Base-by-base conservation (phyloP, 495 filamentous ascomycete genomes). In the Annulohypoxylon nitens region DNA sequence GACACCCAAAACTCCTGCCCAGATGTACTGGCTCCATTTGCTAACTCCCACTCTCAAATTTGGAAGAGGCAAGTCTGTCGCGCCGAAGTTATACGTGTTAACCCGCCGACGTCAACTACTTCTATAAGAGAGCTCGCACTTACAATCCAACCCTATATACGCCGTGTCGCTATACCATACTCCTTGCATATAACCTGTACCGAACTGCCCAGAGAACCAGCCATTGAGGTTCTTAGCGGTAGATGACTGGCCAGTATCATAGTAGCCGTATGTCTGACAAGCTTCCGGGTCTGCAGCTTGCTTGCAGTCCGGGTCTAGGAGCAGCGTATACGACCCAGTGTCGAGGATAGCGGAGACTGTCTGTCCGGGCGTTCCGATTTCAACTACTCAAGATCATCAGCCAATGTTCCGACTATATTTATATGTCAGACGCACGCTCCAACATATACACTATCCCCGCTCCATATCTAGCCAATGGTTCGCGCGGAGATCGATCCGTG, bases 291-390 rank as follows among this genome's bases (percentile, higher is more conserved):
- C 80, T 6, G 81, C 81, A 16, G 82, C 80, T n/a, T 76, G 75
- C 39, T 64, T 75, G 69, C 82, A 84, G 37, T 76, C 70, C 6
- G 82, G 82, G 34, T 84, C 81, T 3, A 86, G 80, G 76, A 83
- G 83, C 30, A 83, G 76, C 67, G 84, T 81, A 61, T 81, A 85
- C 3, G 83, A 85, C 2, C 84, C 84, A 9, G 84, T 86, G 48
- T 86, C 84, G 58, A 86, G 74, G 25, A 82, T 81, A 6, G 84
- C 78, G 16, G 78, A 80, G 45, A 86, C 71, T 12, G 58, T 75
- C 66, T 86, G 84, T 3, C 79, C 74, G 4, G 83, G 83, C 0
- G 81, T 83, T 12, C 84, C 84, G 55, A 86, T 79, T 16, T 80
- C 77, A 58, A 84, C 82, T 84, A 45, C 45, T 3, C 37, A 59